Base-by-base conservation (phyloP, 2,329 filamentous ascomycete species). In the Arthrobotrys musiformis region DNA sequence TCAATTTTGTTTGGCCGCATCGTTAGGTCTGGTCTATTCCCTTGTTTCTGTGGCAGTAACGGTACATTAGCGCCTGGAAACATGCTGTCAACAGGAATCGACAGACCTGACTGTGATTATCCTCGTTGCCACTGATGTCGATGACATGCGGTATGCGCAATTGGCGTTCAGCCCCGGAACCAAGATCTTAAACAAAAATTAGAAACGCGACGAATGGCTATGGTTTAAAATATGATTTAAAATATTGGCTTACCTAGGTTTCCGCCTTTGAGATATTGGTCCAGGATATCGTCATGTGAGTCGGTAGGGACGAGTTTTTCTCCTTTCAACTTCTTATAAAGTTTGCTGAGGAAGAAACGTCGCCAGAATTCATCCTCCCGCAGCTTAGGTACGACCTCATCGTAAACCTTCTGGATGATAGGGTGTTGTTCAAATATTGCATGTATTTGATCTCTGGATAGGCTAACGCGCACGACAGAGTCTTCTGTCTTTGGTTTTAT, bases 391-490 rank as follows among this genome's bases (percentile, higher is more conserved):
- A 97, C 93, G 79, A 94, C 93, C 82, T 97, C 94, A 82, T 98
- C 93, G 83, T 97, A 98, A 5, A 97, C 92, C 19, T 90, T 89
- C 82, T 93, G 92, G 74, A 99, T 91, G 0, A 99, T 86, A 1
- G 95, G 93, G 83, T 99, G 94, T 83, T 98, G 95, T 76, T 89
- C 90, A 84, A 99, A 94, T 64, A 99, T 95, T 82, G 97, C 89
- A 81, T 94, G 91, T 62, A 98, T 93, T 83, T 98, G 94, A 83
- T 97, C 94, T 76, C 93, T 91, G 79, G 90, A 95, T 79, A 99
- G 91, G 81, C 92, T 94, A 80, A 97, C 86, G 83, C 91, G 93
- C 50, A 91, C 87, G 75, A 91, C 89, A 79, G 91, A 91, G 79
- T 93, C 90, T 69, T 92, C 90, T 4, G 91, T 89, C 66, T 90